A percentile compares a stretch with the other conserved stretches of the same genome.
Evolutionary conservation across 73 alveolate genomes (phyloP).

Genomic region (Breviolum minutum): DNA sequence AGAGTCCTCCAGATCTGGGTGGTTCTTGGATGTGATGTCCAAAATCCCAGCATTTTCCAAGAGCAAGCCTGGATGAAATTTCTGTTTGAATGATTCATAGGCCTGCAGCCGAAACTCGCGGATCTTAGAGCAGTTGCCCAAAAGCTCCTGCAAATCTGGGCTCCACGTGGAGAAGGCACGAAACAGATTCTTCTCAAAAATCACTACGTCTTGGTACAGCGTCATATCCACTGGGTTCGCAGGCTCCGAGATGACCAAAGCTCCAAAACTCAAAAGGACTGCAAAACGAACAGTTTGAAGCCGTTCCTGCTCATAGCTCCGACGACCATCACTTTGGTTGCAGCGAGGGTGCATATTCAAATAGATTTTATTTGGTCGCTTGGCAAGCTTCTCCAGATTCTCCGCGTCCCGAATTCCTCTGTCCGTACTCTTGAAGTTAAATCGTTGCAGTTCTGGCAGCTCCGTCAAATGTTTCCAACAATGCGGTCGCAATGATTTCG

Average conservation of each 20-base stretch:
- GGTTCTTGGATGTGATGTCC: no score
- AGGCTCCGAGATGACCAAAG: conserved; percentile 12
- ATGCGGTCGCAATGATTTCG: neutral
- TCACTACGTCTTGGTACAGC: conserved; percentile 11
- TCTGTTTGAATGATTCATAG: neutral
- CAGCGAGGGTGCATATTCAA: conserved; percentile 22
- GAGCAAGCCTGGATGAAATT: neutral
- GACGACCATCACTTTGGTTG: neutral
- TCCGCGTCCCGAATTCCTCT: neutral
- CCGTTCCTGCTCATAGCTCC: neutral
- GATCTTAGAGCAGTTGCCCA: neutral
- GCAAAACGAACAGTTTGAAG: neutral
- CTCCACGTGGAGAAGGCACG: neutral
- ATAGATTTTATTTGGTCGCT: neutral
- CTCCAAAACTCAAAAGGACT: conserved; percentile 5
- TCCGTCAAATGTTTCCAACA: neutral
- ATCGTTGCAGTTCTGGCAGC: neutral
- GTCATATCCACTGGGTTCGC: neutral
- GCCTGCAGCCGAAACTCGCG: neutral
- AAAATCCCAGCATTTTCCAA: no score
- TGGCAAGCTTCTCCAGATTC: neutral
- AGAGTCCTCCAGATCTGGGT: no score
- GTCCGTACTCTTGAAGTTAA: neutral
- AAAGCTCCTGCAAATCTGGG: neutral
- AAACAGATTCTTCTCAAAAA: conserved; percentile 16